Evolutionary conservation across 129 eudicot genomes (phyloP).

Genomic region (Saposhnikovia divaricata): DNA sequence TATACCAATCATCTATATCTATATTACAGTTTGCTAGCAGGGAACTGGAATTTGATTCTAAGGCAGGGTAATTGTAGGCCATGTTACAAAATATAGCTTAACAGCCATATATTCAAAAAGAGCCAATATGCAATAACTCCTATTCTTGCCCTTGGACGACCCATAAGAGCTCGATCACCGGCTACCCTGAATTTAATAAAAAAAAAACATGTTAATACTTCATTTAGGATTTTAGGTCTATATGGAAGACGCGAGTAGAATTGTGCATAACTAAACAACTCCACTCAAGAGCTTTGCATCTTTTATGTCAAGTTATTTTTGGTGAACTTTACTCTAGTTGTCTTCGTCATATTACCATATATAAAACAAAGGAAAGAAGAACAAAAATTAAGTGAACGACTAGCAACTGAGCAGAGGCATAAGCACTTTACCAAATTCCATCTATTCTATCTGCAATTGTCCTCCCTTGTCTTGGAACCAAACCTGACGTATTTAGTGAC

Average conservation of each 20-base stretch:
- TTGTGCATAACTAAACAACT: background rate
- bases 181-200: slow-evolving; percentile 57
- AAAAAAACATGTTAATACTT: background rate
- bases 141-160: slow-evolving; percentile 79
- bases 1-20: slow-evolving; percentile 24
- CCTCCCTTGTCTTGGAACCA: slow-evolving; percentile 85
- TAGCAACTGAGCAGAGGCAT: background rate
- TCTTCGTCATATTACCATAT: background rate
- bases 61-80: background rate
- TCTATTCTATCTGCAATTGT: slow-evolving; percentile 84
- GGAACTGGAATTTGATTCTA: slow-evolving; percentile 1
- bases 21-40: slow-evolving; percentile 29
- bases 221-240: background rate
- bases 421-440: slow-evolving; percentile 74
- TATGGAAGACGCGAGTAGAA: background rate
- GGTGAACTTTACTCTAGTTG: background rate
- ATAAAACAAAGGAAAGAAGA: background rate
- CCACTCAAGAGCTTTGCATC: background rate
- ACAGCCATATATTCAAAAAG: slow-evolving; percentile 69
- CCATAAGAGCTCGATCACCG: slow-evolving; percentile 78
- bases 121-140: slow-evolving; percentile 83
- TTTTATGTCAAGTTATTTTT: background rate
- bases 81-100: slow-evolving; percentile 67
- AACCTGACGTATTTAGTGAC: slow-evolving; percentile 79
- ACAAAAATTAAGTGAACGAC: background rate